Evolutionary conservation across 1,139 yeast species (phyloP).

Genomic region (Magnusiomyces tetraspermus): DNA sequence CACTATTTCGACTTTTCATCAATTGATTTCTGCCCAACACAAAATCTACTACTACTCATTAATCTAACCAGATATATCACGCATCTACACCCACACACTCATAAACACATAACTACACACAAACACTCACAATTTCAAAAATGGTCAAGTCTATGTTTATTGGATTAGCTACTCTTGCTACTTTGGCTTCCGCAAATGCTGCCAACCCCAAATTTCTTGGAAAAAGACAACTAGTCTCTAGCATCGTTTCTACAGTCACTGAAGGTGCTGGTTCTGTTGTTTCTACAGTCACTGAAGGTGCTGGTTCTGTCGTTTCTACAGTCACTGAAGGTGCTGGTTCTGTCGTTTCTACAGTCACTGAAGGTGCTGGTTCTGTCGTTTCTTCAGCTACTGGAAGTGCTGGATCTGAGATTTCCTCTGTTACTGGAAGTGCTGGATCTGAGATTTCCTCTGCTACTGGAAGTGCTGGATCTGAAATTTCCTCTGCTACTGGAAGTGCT

Average conservation of each 20-base stretch:
- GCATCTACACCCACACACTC: neutral
- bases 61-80: too few species aligned
- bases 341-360: neutral
- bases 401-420: neutral
- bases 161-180: constrained; percentile 58
- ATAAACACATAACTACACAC: neutral
- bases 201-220: constrained; percentile 55
- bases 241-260: neutral
- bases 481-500: neutral
- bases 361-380: neutral
- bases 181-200: constrained; percentile 70
- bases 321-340: neutral
- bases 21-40: too few species aligned
- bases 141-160: constrained; percentile 34
- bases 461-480: neutral
- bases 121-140: neutral
- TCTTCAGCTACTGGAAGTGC: neutral
- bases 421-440: neutral
- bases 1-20: neutral
- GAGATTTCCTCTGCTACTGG: neutral
- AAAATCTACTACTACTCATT: too few species aligned
- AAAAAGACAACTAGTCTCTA: neutral
- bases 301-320: neutral
- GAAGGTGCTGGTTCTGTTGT: neutral
- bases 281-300: neutral